Base-by-base conservation (phyloP, 805 yeast genomes). In the Candida dajiaensis region DNA sequence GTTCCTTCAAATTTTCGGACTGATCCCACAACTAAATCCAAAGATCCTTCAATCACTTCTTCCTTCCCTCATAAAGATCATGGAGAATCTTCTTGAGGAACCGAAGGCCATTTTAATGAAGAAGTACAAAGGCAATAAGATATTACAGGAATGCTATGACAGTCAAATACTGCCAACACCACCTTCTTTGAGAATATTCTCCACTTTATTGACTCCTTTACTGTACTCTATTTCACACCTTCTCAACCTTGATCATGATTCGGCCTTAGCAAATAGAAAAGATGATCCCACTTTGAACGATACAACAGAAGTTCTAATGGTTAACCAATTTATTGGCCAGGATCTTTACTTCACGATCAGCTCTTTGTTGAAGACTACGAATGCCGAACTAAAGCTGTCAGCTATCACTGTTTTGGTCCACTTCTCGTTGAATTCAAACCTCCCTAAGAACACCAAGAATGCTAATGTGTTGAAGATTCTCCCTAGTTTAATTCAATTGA, bases 21-120 rank as follows among this genome's bases (percentile, higher is more conserved):
- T 58, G 11, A 35, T 58, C 10, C 61, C 63, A 20, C 58, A 50
- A 19, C 44, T 58, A 40, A 51, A 55, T 33, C 55, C 61, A 21
- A 2, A 41, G 0, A 52, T 50, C 1, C 35, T 51, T 22, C 50
- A 48, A n/a, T 8, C 10, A 9, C 44, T 57, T n/a, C 39, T 54
- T 3, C 39, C 37, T 7, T 49, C 55, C 9, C 26, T 49, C 1
- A 13, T 57, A 3, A 40, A 33, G 11, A 48, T 52, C 4, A 20
- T 58, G 16, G 45, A 47, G 7, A n/a, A 7, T 4, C 31, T 49
- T 0, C 28, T 55, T 4, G 16, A 44, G 4, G 40, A 23, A 5
- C 54, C 58, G 2, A 35, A 46, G 11, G 25, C 31, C 2, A 22
- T 38, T 0, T 26, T 56, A 3, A 4, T 47, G 4, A 8, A 41